Base-by-base conservation (phyloP, 306 rosid species). In the Casuarina equisetifolia region DNA sequence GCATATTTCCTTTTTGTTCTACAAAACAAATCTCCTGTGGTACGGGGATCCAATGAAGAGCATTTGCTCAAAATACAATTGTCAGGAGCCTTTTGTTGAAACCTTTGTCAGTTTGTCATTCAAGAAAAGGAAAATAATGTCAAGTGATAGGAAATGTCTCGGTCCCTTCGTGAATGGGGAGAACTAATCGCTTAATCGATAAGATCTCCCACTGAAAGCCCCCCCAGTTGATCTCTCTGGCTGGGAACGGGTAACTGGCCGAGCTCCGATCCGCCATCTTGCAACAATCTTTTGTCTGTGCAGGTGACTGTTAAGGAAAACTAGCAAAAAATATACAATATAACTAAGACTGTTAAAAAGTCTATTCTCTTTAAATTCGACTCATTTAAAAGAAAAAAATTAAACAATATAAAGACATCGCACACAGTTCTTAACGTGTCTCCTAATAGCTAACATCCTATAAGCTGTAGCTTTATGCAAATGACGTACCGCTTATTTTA, bases 191-290 rank as follows among this genome's bases (percentile, higher is more conserved):
- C 74, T 74, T 11, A 91, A 91, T 44, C 99, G 86, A 73, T 91
- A 83, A 36, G 97, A 84, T 82, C 98, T 91, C 76, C 98, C 99
- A 75, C 98, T 86, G 88, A 96, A 96, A 79, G 93, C 80, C 43
- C 8, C 83, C 51, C 96, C 93, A 0, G 97, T 63, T 57, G 78
- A n/a, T 0, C 85, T 86, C 39, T 88, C 91, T 32, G 83, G 87
- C 84, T 81, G 95, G 52, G 82, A 42, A 25, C 10, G 78, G 19
- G 17, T 74, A 25, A 43, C 45, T 20, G 78, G 78, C 58, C 6
- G 86, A 71, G 84, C 89, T 80, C 97, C 93, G 72, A 96, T 87
- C 85, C 97, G 84, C 94, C 91, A 90, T 77, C 97, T 88, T 44
- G 90, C 82, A 39, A 96, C 96, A 70, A 96, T 15, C 83, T 85